Evolutionary conservation across 306 rosid genomes (phyloP).

Genomic region (Cercis canadensis): DNA sequence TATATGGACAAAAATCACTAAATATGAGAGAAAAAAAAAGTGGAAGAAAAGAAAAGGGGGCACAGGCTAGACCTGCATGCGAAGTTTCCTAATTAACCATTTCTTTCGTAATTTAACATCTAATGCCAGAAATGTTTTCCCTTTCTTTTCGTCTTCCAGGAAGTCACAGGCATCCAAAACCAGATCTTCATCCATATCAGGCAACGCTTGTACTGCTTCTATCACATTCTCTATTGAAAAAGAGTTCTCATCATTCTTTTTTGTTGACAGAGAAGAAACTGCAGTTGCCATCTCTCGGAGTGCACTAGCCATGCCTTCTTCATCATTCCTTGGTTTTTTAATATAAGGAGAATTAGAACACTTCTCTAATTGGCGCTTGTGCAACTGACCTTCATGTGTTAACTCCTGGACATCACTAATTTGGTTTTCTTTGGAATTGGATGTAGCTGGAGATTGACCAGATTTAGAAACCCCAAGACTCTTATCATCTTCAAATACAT

Average conservation of each 20-base stretch:
- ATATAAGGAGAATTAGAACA: constrained; percentile 38
- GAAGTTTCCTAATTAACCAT: constrained; percentile 79
- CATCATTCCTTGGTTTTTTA: constrained; percentile 51
- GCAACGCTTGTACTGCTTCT: constrained; percentile 77
- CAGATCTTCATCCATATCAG: constrained; percentile 81
- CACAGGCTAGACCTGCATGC: constrained; percentile 46
- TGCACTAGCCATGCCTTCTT: constrained; percentile 61
- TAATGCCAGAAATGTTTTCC: constrained; percentile 75
- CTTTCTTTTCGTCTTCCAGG: constrained; percentile 78
- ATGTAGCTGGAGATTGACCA: constrained; percentile 50
- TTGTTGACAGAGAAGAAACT: constrained; percentile 60
- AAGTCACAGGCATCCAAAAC: constrained; percentile 81
- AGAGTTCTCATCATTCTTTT: constrained; percentile 48
- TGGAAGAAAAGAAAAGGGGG: not conserved
- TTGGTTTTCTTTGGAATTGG: constrained; percentile 49
- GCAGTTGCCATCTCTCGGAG: constrained; percentile 67
- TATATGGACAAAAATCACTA: constrained; percentile 19
- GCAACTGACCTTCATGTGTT: constrained; percentile 42
- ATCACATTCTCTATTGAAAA: constrained; percentile 63
- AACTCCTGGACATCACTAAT: constrained; percentile 42
- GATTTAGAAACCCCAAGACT: constrained; percentile 31
- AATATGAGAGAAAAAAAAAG: not conserved
- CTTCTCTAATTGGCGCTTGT: constrained; percentile 54
- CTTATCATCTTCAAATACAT: constrained; percentile 40
- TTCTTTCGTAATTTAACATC: constrained; percentile 65